Evolutionary conservation across 169 alveolate species (phyloP).

Genomic region (Perkinsus olseni): DNA sequence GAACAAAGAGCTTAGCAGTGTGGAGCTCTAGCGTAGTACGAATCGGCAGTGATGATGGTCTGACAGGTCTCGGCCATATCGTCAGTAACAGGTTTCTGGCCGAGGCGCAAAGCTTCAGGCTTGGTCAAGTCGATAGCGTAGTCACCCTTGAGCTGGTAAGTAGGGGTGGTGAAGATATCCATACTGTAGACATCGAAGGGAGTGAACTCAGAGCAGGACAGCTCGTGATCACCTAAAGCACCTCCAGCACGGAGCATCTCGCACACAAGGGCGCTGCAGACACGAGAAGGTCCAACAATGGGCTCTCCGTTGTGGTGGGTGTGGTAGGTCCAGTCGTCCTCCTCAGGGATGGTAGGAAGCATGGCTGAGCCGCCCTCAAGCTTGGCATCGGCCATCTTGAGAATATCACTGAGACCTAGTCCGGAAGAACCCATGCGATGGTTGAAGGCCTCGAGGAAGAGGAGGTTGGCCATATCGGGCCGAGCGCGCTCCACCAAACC

Average conservation of each 20-base stretch:
- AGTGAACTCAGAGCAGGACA: neutral
- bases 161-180: neutral
- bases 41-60: neutral
- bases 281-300: neutral
- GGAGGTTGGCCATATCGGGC: neutral
- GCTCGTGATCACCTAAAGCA: neutral
- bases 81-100: neutral
- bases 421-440: neutral
- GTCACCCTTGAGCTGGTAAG: neutral
- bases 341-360: neutral
- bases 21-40: neutral
- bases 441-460: neutral
- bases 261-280: neutral
- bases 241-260: neutral
- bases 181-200: neutral
- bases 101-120: neutral
- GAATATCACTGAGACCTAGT: neutral
- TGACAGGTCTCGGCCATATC: neutral
- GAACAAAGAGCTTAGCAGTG: neutral
- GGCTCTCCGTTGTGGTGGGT: neutral
- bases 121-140: neutral
- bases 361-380: neutral
- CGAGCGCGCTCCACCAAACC: neutral
- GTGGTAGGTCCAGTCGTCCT: neutral
- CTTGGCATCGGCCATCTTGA: neutral